A percentile compares a stretch with the other conserved stretches of the same genome.
Conservation (phyloP, 1,139 yeast genomes). For the Yamadazyma sp. region DNA sequence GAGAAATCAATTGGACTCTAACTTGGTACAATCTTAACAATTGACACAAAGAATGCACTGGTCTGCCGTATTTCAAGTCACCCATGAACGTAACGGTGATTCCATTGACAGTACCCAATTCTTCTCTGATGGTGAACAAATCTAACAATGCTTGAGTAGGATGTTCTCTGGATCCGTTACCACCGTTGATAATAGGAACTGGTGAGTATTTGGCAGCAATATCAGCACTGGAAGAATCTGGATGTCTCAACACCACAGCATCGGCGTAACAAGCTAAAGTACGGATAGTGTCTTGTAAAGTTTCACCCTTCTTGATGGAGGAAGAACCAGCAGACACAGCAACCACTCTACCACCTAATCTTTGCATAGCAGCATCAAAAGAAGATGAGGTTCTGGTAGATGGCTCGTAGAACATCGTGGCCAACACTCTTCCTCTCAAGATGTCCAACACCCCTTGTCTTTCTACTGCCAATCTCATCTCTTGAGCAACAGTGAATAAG, state of each 20-base stretch:
- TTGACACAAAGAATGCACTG: slow-evolving; percentile 95
- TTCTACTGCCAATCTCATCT: slow-evolving; percentile 95
- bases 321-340: slow-evolving; percentile 82
- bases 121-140: slow-evolving; percentile 97
- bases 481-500: slow-evolving; percentile 95
- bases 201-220: slow-evolving; percentile 96
- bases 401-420: slow-evolving; percentile 97
- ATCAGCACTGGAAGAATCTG: slow-evolving; percentile 86
- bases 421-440: slow-evolving; percentile 84
- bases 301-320: slow-evolving; percentile 96
- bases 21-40: slow-evolving; percentile 91
- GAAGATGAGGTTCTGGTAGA: slow-evolving; percentile 96
- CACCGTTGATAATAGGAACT: slow-evolving; percentile 96
- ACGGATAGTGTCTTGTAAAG: slow-evolving; percentile 94
- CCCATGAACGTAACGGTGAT: slow-evolving; percentile 99
- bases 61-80: slow-evolving; percentile 96
- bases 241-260: slow-evolving; percentile 96
- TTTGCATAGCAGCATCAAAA: slow-evolving; percentile 99
- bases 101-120: slow-evolving; percentile 97
- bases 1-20: slow-evolving; percentile 88
- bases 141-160: slow-evolving; percentile 98
- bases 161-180: slow-evolving; percentile 96
- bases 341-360: slow-evolving; percentile 97
- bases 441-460: slow-evolving; percentile 93
- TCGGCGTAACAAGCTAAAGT: slow-evolving; percentile 94